phyloP scores from a whole-genome alignment of 768 basidiomycete species.

The Suillus alpinus region DNA sequence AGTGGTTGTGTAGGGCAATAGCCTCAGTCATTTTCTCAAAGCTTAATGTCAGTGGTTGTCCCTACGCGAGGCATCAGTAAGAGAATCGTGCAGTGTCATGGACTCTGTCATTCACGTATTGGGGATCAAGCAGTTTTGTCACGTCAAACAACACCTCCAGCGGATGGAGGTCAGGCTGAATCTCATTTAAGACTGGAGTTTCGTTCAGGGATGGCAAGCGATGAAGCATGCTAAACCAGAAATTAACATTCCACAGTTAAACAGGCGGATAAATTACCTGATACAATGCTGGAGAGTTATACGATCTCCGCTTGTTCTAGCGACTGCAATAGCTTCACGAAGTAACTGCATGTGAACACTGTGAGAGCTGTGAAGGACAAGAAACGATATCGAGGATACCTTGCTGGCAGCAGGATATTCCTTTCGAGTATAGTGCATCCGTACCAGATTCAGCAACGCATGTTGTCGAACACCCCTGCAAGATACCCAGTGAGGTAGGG shows the following conservation, averaged over 20 bases:
- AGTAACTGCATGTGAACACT: constrained; percentile 47
- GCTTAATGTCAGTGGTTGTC: constrained; percentile 66
- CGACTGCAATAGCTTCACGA: constrained; percentile 74
- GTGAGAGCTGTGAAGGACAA: constrained; percentile 2
- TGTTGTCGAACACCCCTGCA: constrained; percentile 75
- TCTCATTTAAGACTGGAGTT: constrained; percentile 61
- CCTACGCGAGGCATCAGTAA: constrained; percentile 36
- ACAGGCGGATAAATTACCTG: constrained; percentile 37
- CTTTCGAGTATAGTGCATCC: constrained; percentile 70
- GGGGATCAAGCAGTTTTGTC: constrained; percentile 67
- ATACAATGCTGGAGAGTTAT: constrained; percentile 76
- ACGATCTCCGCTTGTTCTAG: constrained; percentile 70
- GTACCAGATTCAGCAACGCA: constrained; percentile 72
- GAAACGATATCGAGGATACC: constrained; percentile 34
- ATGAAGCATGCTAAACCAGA: constrained; percentile 56
- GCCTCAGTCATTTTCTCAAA: constrained; percentile 70
- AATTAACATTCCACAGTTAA: constrained; percentile 1
- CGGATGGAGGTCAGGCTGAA: constrained; percentile 74
- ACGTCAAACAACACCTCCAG: constrained; percentile 76
- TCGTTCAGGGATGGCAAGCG: constrained; percentile 57
- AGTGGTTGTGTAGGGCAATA: constrained; percentile 66
- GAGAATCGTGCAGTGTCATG: background rate
- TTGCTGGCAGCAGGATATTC: constrained; percentile 69
- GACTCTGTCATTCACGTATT: constrained; percentile 45
- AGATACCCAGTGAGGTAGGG: constrained; percentile 1